phyloP scores from a whole-genome alignment of 331 rosid genomes.

The Malus hybrid region DNA sequence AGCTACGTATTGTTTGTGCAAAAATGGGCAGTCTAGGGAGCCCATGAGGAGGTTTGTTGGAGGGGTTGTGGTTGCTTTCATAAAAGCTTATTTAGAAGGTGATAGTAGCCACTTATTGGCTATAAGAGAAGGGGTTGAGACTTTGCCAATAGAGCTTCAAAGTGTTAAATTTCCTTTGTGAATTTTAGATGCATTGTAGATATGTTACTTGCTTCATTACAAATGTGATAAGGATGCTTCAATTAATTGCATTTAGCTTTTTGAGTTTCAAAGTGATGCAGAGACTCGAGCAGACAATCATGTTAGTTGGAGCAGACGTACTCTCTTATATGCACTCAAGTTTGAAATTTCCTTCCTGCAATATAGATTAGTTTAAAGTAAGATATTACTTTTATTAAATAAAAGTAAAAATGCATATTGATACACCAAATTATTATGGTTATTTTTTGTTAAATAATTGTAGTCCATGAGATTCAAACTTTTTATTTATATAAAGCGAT shows the following conservation, averaged over 20 bases:
- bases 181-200: background rate
- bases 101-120: conserved; percentile 39
- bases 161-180: conserved; percentile 26
- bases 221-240: background rate
- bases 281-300: too few relatives aligned
- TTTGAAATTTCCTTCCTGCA: too few relatives aligned
- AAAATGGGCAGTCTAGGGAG: conserved; percentile 60
- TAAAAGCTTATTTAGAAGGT: conserved; percentile 52
- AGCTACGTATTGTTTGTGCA: conserved; percentile 50
- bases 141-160: conserved; percentile 43
- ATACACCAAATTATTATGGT: too few relatives aligned
- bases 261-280: background rate
- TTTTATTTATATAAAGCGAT: too few relatives aligned
- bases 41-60: conserved; percentile 93
- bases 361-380: too few relatives aligned
- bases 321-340: too few relatives aligned
- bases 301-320: too few relatives aligned
- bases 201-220: background rate
- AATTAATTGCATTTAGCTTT: background rate
- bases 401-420: too few relatives aligned
- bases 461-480: too few relatives aligned
- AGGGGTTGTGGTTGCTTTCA: conserved; percentile 68
- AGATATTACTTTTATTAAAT: too few relatives aligned
- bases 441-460: too few relatives aligned
- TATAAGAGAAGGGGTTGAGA: conserved; percentile 30